Evolutionary conservation across 2,329 filamentous ascomycete genomes (phyloP), one percentile per base, ranked within the genome.

Genomic region (Apiospora koreana): DNA sequence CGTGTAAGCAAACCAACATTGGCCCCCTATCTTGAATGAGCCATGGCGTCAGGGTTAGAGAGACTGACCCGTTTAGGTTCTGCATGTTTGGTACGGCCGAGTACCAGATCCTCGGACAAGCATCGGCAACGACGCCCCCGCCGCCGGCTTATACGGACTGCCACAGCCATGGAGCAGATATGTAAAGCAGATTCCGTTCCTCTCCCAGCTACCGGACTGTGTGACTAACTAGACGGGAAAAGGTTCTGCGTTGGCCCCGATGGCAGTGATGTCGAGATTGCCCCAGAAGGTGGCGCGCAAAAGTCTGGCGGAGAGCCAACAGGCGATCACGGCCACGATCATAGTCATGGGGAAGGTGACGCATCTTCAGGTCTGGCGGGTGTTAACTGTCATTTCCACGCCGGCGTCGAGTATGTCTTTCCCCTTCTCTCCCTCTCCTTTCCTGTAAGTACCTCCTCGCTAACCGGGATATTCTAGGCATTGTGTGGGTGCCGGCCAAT

Each of bases 351-450:
- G 1, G 81, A 80, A n/a, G 75, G 54, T 9, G 31, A 62, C 38
- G 54, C 54, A 28, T 38, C 54, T 12, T 62, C 54, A n/a, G 43
- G 2, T 38, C 18, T 14, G 21, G 54, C 31, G 1, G 54, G 48
- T 2, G 42, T 84, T 73, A 84, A 88, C 74, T 94, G 91, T 74
- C 92, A 94, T 76, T 93, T 92, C 79, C 92, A 94, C 74, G 91
- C 91, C 12, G 92, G 92, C 46, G 89, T 94, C 28, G 90, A 93
- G 91, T 93, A 82, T 80, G 89, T 82, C 70, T n/a, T 14, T 45
- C 14, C 7, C 31, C 9, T 16, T 10, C n/a, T 10, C 18, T 12
- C 18, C 8, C 23, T 46, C 5, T 7, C 7, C 6, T 67, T 21
- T 5, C 25, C 72, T 67, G 68, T 18, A 58, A 62, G 69, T 54